Evolutionary conservation across 2,329 filamentous ascomycete genomes (phyloP).

Genomic region (Penicillium sumatraense): DNA sequence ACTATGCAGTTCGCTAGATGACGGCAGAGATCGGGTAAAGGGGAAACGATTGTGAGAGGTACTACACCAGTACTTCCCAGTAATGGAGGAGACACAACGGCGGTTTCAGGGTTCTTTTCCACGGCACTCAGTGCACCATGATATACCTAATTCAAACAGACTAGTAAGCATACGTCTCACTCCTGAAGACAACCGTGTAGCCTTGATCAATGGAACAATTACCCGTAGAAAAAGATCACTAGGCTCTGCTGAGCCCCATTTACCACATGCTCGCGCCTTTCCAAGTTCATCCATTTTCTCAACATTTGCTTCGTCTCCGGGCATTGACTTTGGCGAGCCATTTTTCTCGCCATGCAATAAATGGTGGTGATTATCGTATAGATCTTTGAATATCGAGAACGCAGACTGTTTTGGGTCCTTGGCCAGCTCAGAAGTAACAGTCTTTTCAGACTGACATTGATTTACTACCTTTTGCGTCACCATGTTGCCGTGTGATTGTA

Average conservation of each 20-base stretch:
- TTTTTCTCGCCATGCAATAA: constrained; percentile 7
- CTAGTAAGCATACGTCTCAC: neutral
- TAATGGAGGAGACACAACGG: constrained; percentile 62
- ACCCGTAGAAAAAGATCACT: constrained; percentile 70
- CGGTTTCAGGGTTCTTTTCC: constrained; percentile 45
- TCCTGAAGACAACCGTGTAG: too few species aligned
- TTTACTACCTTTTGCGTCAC: constrained; percentile 55
- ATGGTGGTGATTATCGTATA: constrained; percentile 52
- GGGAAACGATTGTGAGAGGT: constrained; percentile 71
- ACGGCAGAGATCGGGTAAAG: constrained; percentile 71
- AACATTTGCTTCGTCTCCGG: constrained; percentile 20
- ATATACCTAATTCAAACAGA: constrained; percentile 56
- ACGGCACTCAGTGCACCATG: constrained; percentile 62
- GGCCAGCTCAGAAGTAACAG: constrained; percentile 63
- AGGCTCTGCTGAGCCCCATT: constrained; percentile 67
- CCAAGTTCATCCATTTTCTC: constrained; percentile 52
- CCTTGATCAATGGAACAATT: neutral
- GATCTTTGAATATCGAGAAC: constrained; percentile 57
- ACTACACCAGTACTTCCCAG: constrained; percentile 66
- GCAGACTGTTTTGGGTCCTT: constrained; percentile 59
- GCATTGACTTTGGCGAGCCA: constrained; percentile 22
- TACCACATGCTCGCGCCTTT: constrained; percentile 64
- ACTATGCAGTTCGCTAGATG: constrained; percentile 79
- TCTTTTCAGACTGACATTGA: constrained; percentile 58
- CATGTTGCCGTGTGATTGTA: constrained; percentile 29